Conservation (phyloP, 345 rosid species). For the Syzygium grande region DNA sequence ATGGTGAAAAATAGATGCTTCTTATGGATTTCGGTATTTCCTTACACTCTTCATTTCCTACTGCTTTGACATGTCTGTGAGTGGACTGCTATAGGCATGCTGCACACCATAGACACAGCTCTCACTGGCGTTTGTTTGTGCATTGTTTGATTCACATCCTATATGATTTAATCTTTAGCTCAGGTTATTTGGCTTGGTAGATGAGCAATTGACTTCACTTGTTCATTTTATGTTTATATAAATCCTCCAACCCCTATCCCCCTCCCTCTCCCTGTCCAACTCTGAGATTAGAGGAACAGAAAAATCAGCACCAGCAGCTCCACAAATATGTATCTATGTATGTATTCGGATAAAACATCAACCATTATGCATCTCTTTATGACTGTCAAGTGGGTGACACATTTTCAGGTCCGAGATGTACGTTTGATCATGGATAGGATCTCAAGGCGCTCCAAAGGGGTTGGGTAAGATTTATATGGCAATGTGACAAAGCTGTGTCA, state of each 20-base stretch:
- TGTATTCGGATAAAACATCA: not conserved
- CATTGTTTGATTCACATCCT: not conserved
- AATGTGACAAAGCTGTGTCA: not conserved
- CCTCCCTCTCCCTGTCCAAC: not conserved
- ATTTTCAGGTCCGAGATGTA: conserved; percentile 82
- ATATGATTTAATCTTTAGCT: not conserved
- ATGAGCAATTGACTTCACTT: not conserved
- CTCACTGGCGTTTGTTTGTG: not conserved
- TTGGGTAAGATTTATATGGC: conserved; percentile 48
- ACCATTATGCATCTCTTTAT: not conserved
- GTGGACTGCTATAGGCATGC: not conserved
- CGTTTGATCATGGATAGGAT: conserved; percentile 97
- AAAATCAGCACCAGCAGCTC: not conserved
- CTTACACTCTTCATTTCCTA: not conserved
- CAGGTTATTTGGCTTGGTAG: not conserved
- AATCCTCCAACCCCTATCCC: not conserved
- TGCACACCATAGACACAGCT: not conserved
- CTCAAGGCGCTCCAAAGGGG: conserved; percentile 94
- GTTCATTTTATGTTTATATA: not conserved
- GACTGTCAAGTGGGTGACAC: not conserved
- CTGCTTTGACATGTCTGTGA: not conserved
- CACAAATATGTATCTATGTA: not conserved
- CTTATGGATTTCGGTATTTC: not conserved
- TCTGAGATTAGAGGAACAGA: not conserved
- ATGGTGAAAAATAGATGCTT: not conserved